A percentile compares a stretch with the other conserved stretches of the same genome.
Evolutionary conservation across 2,329 filamentous ascomycete species (phyloP).

Genomic region (Furcasterigmium furcatum): DNA sequence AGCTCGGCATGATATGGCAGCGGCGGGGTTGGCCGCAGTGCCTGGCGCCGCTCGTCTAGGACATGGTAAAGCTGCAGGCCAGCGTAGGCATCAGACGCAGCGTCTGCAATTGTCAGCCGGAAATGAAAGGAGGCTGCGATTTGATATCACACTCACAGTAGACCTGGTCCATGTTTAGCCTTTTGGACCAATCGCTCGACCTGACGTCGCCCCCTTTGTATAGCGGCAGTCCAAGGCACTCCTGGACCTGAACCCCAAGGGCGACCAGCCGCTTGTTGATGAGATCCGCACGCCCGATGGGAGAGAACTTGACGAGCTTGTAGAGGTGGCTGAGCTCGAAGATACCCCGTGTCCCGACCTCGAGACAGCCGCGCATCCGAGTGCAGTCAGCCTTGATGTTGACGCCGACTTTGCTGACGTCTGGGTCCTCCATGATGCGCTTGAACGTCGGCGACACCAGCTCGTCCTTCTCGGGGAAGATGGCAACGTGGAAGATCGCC

Average conservation of each 20-base stretch:
- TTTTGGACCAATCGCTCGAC: conserved; percentile 68
- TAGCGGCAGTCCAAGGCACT: conserved; percentile 70
- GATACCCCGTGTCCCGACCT: conserved; percentile 61
- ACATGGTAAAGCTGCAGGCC: conserved; percentile 69
- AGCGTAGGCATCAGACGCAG: conserved; percentile 82
- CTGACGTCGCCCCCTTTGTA: conserved; percentile 70
- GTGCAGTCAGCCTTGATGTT: conserved; percentile 68
- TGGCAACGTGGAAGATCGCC: conserved; percentile 76
- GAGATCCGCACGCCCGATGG: conserved; percentile 41
- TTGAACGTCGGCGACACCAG: conserved; percentile 70
- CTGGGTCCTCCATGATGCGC: conserved; percentile 66
- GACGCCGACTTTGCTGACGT: conserved; percentile 74
- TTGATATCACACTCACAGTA: conserved; percentile 52
- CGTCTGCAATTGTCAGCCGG: conserved; percentile 47
- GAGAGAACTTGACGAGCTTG: conserved; percentile 68
- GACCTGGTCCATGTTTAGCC: conserved; percentile 62
- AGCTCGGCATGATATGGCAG: conserved; percentile 67
- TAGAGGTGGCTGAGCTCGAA: conserved; percentile 84
- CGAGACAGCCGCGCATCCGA: conserved; percentile 64
- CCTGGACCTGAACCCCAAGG: conserved; percentile 66
- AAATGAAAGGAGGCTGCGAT: neutral
- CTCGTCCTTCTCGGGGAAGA: conserved; percentile 45
- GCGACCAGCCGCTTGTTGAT: conserved; percentile 67
- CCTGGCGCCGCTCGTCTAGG: conserved; percentile 65
- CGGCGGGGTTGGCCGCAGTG: conserved; percentile 67